phyloP scores from a whole-genome alignment of 352 stramenopile genomes.

The Pythium phragmiticola region DNA sequence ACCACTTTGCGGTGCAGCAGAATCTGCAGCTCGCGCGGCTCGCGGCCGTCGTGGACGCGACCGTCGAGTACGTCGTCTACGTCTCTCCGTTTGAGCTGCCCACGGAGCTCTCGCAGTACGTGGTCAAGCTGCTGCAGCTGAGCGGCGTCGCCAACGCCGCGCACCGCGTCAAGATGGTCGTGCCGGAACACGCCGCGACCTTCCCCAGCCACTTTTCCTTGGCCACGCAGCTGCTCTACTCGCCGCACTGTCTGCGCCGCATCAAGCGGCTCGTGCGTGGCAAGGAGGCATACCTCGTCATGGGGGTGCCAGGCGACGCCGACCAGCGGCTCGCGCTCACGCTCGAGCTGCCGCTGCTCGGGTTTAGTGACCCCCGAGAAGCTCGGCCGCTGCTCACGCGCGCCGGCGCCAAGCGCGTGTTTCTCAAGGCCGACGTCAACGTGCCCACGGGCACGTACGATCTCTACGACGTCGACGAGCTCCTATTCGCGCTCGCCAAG shows the following conservation, averaged over 20 bases:
- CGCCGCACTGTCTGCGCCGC: conserved; percentile 65
- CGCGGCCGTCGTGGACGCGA: conserved; percentile 59
- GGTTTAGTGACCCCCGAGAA: conserved; percentile 39
- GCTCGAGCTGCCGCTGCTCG: conserved; percentile 79
- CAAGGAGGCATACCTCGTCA: conserved; percentile 79
- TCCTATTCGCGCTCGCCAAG: conserved; percentile 81
- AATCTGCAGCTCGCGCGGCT: conserved; percentile 84
- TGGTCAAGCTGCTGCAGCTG: conserved; percentile 84
- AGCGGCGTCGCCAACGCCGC: conserved; percentile 54
- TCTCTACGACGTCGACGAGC: conserved; percentile 87
- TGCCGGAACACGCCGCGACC: conserved; percentile 75
- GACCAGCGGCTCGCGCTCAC: conserved; percentile 79
- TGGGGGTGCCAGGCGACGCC: conserved; percentile 66
- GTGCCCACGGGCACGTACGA: conserved; percentile 85
- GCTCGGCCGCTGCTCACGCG: conserved; percentile 62
- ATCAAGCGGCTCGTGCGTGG: conserved; percentile 57
- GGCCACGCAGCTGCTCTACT: conserved; percentile 81
- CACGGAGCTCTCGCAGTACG: conserved; percentile 74
- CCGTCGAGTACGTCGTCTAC: conserved; percentile 87
- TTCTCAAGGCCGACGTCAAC: conserved; percentile 85
- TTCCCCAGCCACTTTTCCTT: conserved; percentile 86
- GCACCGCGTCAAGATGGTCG: conserved; percentile 75
- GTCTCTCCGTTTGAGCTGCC: conserved; percentile 81
- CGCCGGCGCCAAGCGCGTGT: conserved; percentile 78
- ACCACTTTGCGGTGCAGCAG: conserved; percentile 72